phyloP scores from a whole-genome alignment of 108 stramenopile species.

The Conticribra weissflogii region DNA sequence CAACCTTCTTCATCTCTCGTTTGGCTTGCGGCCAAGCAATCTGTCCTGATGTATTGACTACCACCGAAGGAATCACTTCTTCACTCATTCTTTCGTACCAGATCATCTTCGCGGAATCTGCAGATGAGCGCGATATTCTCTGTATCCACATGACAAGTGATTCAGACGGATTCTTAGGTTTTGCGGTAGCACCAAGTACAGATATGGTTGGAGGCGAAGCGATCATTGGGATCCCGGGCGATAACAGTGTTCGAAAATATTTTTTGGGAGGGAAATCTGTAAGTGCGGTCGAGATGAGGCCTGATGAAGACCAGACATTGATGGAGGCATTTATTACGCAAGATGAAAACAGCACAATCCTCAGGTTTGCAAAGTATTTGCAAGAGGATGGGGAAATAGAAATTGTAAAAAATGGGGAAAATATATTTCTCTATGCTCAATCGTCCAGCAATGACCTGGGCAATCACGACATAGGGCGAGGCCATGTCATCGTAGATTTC shows the following conservation, averaged over 20 bases:
- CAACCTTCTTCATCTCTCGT: not conserved
- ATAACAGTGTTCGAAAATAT: slow-evolving; percentile 47
- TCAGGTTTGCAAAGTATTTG: slow-evolving; percentile 63
- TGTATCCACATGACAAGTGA: slow-evolving; percentile 19
- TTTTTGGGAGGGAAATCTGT: slow-evolving; percentile 19
- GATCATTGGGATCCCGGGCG: slow-evolving; percentile 63
- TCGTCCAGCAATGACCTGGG: slow-evolving; percentile 46
- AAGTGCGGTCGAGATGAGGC: slow-evolving; percentile 42
- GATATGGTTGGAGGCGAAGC: slow-evolving; percentile 51
- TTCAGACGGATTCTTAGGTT: slow-evolving; percentile 37
- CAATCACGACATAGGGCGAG: slow-evolving; percentile 31
- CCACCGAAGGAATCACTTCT: not conserved
- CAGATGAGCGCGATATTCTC: slow-evolving; percentile 13
- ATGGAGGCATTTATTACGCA: slow-evolving; percentile 51
- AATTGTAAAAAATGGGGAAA: slow-evolving; percentile 37
- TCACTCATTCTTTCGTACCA: slow-evolving; percentile 7
- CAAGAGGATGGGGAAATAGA: slow-evolving; percentile 50
- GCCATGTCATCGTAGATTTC: not conserved
- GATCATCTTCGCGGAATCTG: slow-evolving; percentile 9
- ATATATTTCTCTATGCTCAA: slow-evolving; percentile 49
- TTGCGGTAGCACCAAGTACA: slow-evolving; percentile 32
- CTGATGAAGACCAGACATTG: slow-evolving; percentile 57
- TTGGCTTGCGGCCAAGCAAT: not conserved
- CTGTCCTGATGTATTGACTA: not conserved
- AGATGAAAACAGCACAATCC: slow-evolving; percentile 34